Evolutionary conservation across 148 eudicot species (phyloP).

Genomic region (Limonium bicolor): DNA sequence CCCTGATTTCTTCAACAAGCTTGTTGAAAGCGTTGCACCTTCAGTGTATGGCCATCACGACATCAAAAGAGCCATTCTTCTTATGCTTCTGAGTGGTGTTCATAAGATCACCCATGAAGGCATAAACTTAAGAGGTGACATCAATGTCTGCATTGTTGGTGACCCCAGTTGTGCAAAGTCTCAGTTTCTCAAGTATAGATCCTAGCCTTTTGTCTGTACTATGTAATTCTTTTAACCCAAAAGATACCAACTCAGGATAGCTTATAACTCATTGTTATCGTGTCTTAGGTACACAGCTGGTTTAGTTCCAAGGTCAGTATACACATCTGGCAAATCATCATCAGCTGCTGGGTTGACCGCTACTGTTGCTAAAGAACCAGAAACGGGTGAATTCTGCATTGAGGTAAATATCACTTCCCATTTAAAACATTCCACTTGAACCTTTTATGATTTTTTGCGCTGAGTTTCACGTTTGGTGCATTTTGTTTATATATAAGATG

Average conservation of each 20-base stretch:
- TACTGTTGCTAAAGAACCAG: slow-evolving; percentile 99
- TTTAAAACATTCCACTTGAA: not conserved
- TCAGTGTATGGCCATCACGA: slow-evolving; percentile 96
- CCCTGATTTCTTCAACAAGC: slow-evolving; percentile 89
- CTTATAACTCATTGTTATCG: slow-evolving; percentile 4
- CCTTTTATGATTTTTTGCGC: no score
- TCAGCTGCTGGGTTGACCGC: slow-evolving; percentile 99
- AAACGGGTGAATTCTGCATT: slow-evolving; percentile 98
- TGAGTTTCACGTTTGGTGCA: no score
- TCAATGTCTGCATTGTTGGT: slow-evolving; percentile 96
- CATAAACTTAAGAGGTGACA: slow-evolving; percentile 92
- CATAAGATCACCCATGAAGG: slow-evolving; percentile 94
- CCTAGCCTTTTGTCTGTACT: not conserved
- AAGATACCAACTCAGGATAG: not conserved
- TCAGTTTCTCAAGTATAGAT: slow-evolving; percentile 80
- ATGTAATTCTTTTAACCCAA: not conserved
- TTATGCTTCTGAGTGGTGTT: slow-evolving; percentile 94
- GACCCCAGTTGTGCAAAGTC: slow-evolving; percentile 99
- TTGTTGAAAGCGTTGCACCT: slow-evolving; percentile 94
- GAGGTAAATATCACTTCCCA: slow-evolving; percentile 37
- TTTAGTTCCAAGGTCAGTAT: slow-evolving; percentile 90
- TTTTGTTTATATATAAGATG: no score
- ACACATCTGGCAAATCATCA: slow-evolving; percentile 97
- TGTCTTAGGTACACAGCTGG: slow-evolving; percentile 84
- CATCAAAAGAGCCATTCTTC: slow-evolving; percentile 88